These are phyloP conservation scores for Cystofilobasidium capitatum DNA, from an alignment of 768 basidiomycete genomes.

Conservation along the genomic window DNA sequence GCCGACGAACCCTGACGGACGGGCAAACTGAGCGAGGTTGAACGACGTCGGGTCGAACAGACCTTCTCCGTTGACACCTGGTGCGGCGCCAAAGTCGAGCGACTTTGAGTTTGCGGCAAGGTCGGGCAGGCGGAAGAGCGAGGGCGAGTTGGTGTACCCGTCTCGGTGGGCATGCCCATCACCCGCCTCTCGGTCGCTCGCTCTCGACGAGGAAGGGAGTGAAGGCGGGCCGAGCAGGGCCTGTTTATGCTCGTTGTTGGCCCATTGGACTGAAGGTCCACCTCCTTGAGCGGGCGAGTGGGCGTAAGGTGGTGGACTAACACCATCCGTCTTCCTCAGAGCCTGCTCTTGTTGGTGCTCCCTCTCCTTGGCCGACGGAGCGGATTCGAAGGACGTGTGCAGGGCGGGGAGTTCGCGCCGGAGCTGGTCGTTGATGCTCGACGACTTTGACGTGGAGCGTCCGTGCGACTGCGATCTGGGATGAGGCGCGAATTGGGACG, in stretches of 20 bases:
- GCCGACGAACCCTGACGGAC: neutral
- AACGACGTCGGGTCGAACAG: neutral
- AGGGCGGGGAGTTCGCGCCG: slow-evolving; percentile 3
- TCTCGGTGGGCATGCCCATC: neutral
- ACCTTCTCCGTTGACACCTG: neutral
- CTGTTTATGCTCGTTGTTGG: too few species aligned
- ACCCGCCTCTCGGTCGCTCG: too few species aligned
- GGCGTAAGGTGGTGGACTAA: neutral
- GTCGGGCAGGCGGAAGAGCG: neutral
- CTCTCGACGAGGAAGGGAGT: too few species aligned
- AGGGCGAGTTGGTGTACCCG: slow-evolving; percentile 5
- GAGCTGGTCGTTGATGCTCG: neutral
- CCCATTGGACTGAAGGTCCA: too few species aligned
- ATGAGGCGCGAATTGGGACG: neutral
- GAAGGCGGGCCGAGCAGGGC: too few species aligned
- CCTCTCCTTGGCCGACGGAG: neutral
- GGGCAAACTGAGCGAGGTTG: neutral
- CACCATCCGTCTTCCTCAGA: neutral
- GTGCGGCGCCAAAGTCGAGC: neutral
- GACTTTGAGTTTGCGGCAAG: neutral
- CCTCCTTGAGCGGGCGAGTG: neutral
- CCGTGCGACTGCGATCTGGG: neutral
- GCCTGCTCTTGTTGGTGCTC: neutral
- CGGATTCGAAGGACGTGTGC: neutral
- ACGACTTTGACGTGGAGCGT: neutral